Conservation (phyloP, 2,329 filamentous ascomycete species). For the Beauveria australis region DNA sequence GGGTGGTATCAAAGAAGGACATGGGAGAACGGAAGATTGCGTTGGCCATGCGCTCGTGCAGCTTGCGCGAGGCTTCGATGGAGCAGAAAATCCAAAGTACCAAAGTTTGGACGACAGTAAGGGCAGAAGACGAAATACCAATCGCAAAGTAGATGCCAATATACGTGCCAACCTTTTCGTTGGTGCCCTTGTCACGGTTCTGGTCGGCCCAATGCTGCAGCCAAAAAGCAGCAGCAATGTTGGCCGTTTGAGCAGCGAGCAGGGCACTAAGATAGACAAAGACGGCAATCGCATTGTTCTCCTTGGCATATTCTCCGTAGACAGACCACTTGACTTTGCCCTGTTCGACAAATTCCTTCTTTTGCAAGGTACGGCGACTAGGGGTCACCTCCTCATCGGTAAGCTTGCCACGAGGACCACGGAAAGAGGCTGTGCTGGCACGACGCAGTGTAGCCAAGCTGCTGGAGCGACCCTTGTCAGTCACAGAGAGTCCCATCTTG, state of each 20-base stretch:
- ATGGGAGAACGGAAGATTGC: constrained; percentile 97
- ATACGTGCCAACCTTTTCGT: constrained; percentile 76
- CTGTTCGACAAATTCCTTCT: constrained; percentile 83
- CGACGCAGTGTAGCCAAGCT: constrained; percentile 78
- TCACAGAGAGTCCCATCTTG: constrained; percentile 29
- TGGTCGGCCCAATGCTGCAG: constrained; percentile 84
- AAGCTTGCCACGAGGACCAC: constrained; percentile 73
- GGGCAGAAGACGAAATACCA: constrained; percentile 73
- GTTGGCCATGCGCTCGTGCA: constrained; percentile 95
- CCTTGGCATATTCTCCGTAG: constrained; percentile 89
- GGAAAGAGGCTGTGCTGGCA: constrained; percentile 87
- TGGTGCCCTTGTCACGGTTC: constrained; percentile 60
- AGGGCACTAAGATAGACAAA: constrained; percentile 69
- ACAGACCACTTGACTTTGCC: constrained; percentile 96
- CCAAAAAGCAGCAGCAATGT: constrained; percentile 84
- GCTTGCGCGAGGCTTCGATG: constrained; percentile 93
- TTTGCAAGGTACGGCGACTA: constrained; percentile 75
- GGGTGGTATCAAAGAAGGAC: constrained; percentile 98
- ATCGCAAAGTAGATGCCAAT: constrained; percentile 94
- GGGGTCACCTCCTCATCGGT: constrained; percentile 72
- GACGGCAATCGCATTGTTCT: constrained; percentile 83
- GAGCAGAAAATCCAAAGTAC: constrained; percentile 99
- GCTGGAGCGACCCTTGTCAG: constrained; percentile 50
- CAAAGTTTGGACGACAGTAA: constrained; percentile 86
- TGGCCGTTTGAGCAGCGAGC: constrained; percentile 70